phyloP scores from a whole-genome alignment of 2,329 filamentous ascomycete genomes.

The Ascosphaera pollenicola region DNA sequence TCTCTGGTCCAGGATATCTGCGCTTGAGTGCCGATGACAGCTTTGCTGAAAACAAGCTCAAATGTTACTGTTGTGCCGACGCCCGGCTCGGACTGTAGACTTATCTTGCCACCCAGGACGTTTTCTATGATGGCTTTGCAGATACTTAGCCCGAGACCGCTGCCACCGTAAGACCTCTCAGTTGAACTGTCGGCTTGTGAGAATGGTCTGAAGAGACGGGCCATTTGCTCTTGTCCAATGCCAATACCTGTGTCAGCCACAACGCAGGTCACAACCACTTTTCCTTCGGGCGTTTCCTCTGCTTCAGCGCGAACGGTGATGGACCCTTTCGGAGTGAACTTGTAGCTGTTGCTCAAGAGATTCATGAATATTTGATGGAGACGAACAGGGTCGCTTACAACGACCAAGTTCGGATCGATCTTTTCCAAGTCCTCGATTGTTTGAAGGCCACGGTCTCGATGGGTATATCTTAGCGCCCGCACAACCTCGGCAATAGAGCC shows the following conservation, averaged over 20 bases:
- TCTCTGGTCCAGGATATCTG: constrained; percentile 32
- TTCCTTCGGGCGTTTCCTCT: constrained; percentile 46
- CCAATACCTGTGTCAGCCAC: constrained; percentile 83
- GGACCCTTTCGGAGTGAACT: constrained; percentile 72
- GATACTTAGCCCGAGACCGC: constrained; percentile 74
- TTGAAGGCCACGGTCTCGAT: constrained; percentile 35
- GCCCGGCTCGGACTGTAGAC: constrained; percentile 54
- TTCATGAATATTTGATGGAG: constrained; percentile 62
- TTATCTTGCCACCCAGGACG: constrained; percentile 71
- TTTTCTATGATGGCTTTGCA: constrained; percentile 88
- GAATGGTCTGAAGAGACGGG: constrained; percentile 78
- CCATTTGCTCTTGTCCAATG: constrained; percentile 53
- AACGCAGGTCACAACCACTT: constrained; percentile 59
- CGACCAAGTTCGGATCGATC: constrained; percentile 35
- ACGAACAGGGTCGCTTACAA: constrained; percentile 68
- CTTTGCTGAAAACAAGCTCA: constrained; percentile 68
- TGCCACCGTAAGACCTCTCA: constrained; percentile 76
- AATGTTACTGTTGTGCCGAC: constrained; percentile 45
- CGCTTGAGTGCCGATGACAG: constrained; percentile 33
- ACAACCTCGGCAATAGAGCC: constrained; percentile 43
- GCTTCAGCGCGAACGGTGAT: constrained; percentile 64
- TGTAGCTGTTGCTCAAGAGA: constrained; percentile 77
- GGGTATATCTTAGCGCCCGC: constrained; percentile 39
- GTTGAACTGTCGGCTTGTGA: constrained; percentile 83
- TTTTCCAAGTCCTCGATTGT: constrained; percentile 42